phyloP scores from a whole-genome alignment of 2,329 filamentous ascomycete species.

The Ophiosphaerella herpotricha region DNA sequence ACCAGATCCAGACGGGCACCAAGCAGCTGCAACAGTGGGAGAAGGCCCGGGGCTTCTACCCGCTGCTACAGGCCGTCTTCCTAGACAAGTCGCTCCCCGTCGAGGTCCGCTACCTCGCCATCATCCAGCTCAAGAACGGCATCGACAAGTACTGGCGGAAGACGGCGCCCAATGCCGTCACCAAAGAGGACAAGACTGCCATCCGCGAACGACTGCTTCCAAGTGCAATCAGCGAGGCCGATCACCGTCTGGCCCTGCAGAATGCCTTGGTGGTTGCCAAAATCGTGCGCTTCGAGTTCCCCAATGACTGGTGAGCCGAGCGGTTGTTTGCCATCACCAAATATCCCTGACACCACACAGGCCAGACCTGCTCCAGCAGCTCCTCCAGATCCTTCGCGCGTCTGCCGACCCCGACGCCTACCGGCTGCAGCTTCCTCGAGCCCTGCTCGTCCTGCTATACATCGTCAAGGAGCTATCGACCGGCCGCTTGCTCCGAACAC shows the following conservation, averaged over 20 bases:
- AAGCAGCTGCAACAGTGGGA: slow-evolving; percentile 60
- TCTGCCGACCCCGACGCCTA: slow-evolving; percentile 59
- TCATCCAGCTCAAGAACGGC: slow-evolving; percentile 95
- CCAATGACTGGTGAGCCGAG: slow-evolving; percentile 70
- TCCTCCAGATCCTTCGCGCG: slow-evolving; percentile 62
- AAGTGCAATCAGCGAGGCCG: slow-evolving; percentile 76
- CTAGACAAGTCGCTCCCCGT: slow-evolving; percentile 76
- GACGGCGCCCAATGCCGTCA: slow-evolving; percentile 70
- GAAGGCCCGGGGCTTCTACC: slow-evolving; percentile 53
- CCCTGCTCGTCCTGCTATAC: slow-evolving; percentile 77
- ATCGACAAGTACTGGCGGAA: slow-evolving; percentile 94
- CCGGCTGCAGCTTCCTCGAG: slow-evolving; percentile 70
- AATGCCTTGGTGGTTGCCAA: slow-evolving; percentile 89
- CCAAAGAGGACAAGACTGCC: slow-evolving; percentile 71
- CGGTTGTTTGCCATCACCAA: neutral
- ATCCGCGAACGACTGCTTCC: slow-evolving; percentile 78
- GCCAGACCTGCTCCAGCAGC: slow-evolving; percentile 47
- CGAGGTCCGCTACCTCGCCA: slow-evolving; percentile 82
- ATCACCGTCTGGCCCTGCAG: slow-evolving; percentile 77
- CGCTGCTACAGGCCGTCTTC: slow-evolving; percentile 70
- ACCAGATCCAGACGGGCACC: slow-evolving; percentile 57
- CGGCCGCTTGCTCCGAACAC: slow-evolving; percentile 73
- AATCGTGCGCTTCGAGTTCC: slow-evolving; percentile 87
- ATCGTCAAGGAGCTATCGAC: slow-evolving; percentile 90
- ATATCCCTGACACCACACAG: slow-evolving; percentile 26